phyloP scores from a whole-genome alignment of 257 asterid genomes.

The Coffea eugenioides region DNA sequence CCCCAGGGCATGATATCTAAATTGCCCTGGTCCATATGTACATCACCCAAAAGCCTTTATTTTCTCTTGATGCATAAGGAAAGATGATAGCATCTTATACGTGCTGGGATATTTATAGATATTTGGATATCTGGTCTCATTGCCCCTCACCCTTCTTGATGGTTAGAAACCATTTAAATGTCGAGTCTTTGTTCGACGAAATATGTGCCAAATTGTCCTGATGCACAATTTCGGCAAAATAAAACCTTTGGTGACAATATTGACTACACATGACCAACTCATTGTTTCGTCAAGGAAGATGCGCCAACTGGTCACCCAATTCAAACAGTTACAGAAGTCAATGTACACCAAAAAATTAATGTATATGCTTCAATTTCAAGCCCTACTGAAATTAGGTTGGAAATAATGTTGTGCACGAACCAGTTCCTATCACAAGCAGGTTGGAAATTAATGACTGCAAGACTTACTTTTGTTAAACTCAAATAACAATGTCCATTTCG shows the following conservation, averaged over 20 bases:
- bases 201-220: not conserved
- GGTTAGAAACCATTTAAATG: not conserved
- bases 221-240: not conserved
- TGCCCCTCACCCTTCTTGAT: not conserved
- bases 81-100: not conserved
- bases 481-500: constrained; percentile 66
- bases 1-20: not conserved
- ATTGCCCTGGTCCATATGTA: not conserved
- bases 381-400: not conserved
- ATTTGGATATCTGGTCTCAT: not conserved
- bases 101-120: not conserved
- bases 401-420: not conserved
- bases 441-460: not conserved
- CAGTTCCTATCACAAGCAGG: not conserved
- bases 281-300: not conserved
- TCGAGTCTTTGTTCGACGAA: not conserved
- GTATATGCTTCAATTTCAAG: not conserved
- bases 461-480: constrained; percentile 65
- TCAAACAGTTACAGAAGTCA: not conserved
- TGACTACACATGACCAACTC: not conserved
- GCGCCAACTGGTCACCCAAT: not conserved
- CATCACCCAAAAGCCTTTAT: not conserved
- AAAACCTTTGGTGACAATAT: not conserved
- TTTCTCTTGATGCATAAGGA: not conserved
- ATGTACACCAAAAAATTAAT: not conserved